Evolutionary conservation across 768 basidiomycete genomes (phyloP).

Genomic region (Hericium coralloides): DNA sequence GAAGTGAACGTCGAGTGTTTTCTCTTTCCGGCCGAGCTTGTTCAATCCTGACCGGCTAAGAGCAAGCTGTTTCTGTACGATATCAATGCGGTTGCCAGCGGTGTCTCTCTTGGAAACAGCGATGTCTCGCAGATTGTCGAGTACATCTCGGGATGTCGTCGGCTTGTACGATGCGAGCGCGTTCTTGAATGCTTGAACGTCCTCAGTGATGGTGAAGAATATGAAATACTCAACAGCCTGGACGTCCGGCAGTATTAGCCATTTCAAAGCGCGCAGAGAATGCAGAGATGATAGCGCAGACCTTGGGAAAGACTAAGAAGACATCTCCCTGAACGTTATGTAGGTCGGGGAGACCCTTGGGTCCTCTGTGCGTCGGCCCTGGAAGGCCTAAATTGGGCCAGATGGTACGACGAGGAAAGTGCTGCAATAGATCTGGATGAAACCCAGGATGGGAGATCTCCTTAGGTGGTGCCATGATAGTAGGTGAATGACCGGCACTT

Average conservation of each 20-base stretch:
- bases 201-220: conserved; percentile 6
- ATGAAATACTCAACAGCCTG: conserved; percentile 3
- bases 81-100: not conserved
- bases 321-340: conserved; percentile 5
- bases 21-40: not conserved
- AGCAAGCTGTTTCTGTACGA: conserved; percentile 3
- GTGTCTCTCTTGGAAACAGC: not conserved
- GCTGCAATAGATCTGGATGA: too few species aligned
- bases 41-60: conserved; percentile 4
- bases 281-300: not conserved
- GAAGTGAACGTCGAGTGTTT: not conserved
- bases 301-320: conserved; percentile 5
- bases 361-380: not conserved
- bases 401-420: too few species aligned
- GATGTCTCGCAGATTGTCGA: not conserved
- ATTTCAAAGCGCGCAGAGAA: not conserved
- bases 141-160: not conserved
- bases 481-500: too few species aligned
- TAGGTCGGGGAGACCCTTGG: conserved; percentile 1
- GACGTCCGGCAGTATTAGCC: not conserved
- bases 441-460: too few species aligned
- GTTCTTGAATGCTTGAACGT: conserved; percentile 1
- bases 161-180: not conserved
- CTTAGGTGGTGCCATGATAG: too few species aligned
- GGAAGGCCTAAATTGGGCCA: too few species aligned